phyloP scores from a whole-genome alignment of 495 filamentous ascomycete genomes.

The Hypoxylon lenormandii region DNA sequence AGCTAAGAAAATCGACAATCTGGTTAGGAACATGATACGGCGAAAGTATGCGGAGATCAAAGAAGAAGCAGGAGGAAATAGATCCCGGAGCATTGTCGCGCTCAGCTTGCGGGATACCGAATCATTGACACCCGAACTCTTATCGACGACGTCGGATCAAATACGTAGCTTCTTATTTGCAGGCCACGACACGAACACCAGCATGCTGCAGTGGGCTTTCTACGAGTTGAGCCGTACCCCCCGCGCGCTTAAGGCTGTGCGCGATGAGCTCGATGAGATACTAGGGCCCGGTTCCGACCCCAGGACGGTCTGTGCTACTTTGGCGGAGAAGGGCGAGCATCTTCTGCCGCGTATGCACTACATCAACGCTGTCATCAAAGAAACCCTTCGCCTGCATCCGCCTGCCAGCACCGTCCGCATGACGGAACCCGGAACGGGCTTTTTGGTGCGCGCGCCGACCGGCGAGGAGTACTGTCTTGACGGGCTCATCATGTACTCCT shows the following conservation, averaged over 20 bases:
- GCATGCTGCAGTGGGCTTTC: slow-evolving; percentile 55
- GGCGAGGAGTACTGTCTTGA: slow-evolving; percentile 69
- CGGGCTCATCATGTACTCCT: slow-evolving; percentile 64
- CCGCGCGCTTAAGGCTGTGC: slow-evolving; percentile 51
- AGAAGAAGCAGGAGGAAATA: slow-evolving; percentile 8
- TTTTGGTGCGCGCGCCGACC: slow-evolving; percentile 58
- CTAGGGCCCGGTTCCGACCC: slow-evolving; percentile 51
- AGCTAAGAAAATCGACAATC: slow-evolving; percentile 33
- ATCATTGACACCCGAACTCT: slow-evolving; percentile 35
- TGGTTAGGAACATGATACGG: slow-evolving; percentile 42
- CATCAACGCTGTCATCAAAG: slow-evolving; percentile 65
- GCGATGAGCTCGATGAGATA: slow-evolving; percentile 61
- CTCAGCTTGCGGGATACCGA: slow-evolving; percentile 50
- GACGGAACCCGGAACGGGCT: slow-evolving; percentile 45
- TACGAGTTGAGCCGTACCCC: slow-evolving; percentile 63
- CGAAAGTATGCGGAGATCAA: slow-evolving; percentile 32
- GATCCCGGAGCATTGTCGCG: slow-evolving; percentile 49
- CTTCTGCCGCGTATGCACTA: slow-evolving; percentile 58
- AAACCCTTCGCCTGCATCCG: slow-evolving; percentile 62
- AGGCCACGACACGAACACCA: slow-evolving; percentile 64
- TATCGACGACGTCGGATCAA: slow-evolving; percentile 49
- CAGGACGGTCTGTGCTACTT: slow-evolving; percentile 31
- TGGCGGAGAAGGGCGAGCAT: slow-evolving; percentile 55
- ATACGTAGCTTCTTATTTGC: slow-evolving; percentile 63
- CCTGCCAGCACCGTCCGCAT: slow-evolving; percentile 55